phyloP scores from a whole-genome alignment of 768 basidiomycete species.

The Rhizopogon vesiculosus region DNA sequence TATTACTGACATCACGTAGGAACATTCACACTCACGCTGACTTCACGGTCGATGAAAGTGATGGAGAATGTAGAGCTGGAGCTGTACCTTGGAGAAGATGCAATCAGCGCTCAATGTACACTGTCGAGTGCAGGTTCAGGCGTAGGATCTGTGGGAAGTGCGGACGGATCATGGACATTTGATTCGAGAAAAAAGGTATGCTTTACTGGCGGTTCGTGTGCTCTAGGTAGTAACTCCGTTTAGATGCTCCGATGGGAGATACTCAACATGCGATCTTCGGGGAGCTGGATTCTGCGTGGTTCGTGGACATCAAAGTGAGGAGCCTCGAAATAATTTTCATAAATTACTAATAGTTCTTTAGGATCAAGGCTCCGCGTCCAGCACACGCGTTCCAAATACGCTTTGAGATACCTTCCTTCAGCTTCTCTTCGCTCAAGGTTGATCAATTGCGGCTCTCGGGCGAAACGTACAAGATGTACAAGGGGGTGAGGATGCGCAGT shows the following conservation, averaged over 20 bases:
- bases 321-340: not conserved
- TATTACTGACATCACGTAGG: slow-evolving; percentile 29
- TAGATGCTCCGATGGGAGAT: slow-evolving; percentile 82
- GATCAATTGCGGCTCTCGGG: slow-evolving; percentile 79
- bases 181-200: slow-evolving; percentile 62
- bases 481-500: slow-evolving; percentile 70
- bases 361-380: slow-evolving; percentile 49
- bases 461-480: slow-evolving; percentile 87
- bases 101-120: slow-evolving; percentile 69
- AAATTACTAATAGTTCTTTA: slow-evolving; percentile 23
- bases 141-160: slow-evolving; percentile 30
- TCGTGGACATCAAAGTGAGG: slow-evolving; percentile 68
- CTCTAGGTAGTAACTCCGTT: not conserved
- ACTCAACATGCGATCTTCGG: slow-evolving; percentile 58
- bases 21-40: slow-evolving; percentile 57
- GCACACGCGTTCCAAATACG: slow-evolving; percentile 69
- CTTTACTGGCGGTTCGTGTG: not conserved
- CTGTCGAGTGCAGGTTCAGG: slow-evolving; percentile 54
- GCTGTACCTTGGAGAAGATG: slow-evolving; percentile 70
- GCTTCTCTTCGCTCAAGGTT: slow-evolving; percentile 78
- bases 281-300: slow-evolving; percentile 69
- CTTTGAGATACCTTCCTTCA: slow-evolving; percentile 66
- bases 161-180: slow-evolving; percentile 74
- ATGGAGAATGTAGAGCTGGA: slow-evolving; percentile 72
- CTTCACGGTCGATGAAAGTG: slow-evolving; percentile 57